Base-by-base conservation (phyloP, 2,329 filamentous ascomycete species). In the Lasiodiplodia theobromae region DNA sequence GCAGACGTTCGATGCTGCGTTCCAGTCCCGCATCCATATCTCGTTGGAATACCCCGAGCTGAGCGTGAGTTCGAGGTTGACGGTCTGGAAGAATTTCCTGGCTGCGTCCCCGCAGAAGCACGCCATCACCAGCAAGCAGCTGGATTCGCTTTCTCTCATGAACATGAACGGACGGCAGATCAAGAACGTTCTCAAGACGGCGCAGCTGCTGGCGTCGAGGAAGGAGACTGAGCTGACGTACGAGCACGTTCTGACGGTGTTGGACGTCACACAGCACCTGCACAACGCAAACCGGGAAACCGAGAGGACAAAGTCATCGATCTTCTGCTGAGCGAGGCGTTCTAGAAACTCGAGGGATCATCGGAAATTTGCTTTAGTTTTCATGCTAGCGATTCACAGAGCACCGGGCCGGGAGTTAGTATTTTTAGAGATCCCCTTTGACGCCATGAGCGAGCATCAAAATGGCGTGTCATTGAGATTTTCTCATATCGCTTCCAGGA, bases 61-160 rank as follows among this genome's bases (percentile, higher is more conserved):
- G 3, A 77, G 77, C 37, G 65, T 65, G 3, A 68, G 74, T 1
- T 78, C 78, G 1, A 75, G 82, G 11, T 75, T 76, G 25, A 77
- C 77, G 11, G 76, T 85, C 53, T 85, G 83, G 83, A 69, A 74
- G 18, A 84, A 83, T 68, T 85, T 85, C 75, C 72, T 85, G 23
- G 71, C 72, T 7, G 71, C 71, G 10, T 34, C 71, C 3, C 70
- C 67, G 3, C 72, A 74, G 51, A 69, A 58, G 51, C 74, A 76
- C 69, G 71, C 68, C 37, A 74, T 81, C 64, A 71, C 70, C 2
- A 75, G 77, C 2, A 60, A 66, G 2, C 73, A 81, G 49, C 66
- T 81, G 11, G 70, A 75, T 28, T 68, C 71, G 60, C 72, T 82
- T 18, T 70, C 74, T 1, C 68, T 72, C 44, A 70, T 78, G 68